A percentile compares a stretch with the other conserved stretches of the same genome.
phyloP scores from a whole-genome alignment of 2,329 filamentous ascomycete genomes.

The Zymoseptoria brevis region DNA sequence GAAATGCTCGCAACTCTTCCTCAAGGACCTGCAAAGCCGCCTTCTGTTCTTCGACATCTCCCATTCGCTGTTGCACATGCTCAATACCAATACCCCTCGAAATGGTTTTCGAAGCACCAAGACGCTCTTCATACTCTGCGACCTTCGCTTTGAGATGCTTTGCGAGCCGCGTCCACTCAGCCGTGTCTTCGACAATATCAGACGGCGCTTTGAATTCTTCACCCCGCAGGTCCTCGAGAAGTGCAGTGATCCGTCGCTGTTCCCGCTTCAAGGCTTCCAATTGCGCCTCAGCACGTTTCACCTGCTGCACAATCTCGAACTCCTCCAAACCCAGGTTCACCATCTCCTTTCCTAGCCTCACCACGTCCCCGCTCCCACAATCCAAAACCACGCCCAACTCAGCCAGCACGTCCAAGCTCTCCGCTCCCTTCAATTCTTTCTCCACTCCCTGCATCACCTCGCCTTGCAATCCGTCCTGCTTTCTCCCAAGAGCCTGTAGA shows the following conservation, averaged over 20 bases:
- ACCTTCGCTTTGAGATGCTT: conserved; percentile 60
- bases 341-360: conserved; percentile 17
- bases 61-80: conserved; percentile 52
- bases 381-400: conserved; percentile 32
- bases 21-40: conserved; percentile 54
- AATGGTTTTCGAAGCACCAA: conserved; percentile 28
- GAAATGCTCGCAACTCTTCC: conserved; percentile 55
- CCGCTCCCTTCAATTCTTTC: conserved; percentile 21
- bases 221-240: conserved; percentile 18
- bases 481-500: conserved; percentile 44
- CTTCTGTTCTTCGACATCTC: conserved; percentile 50
- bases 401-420: conserved; percentile 30
- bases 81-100: conserved; percentile 42
- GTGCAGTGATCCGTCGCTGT: conserved; percentile 11
- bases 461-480: conserved; percentile 8
- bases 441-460: conserved; percentile 15
- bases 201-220: conserved; percentile 41
- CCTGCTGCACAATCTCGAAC: conserved; percentile 25
- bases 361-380: conserved; percentile 20
- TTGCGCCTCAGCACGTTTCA: conserved; percentile 19
- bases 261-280: conserved; percentile 20
- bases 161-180: conserved; percentile 62
- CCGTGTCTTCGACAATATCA: conserved; percentile 59
- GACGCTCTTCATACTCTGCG: conserved; percentile 51
- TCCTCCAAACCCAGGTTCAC: conserved; percentile 11